Base-by-base conservation (phyloP, 164 flowering plant genomes). In the Stephania japonica region DNA sequence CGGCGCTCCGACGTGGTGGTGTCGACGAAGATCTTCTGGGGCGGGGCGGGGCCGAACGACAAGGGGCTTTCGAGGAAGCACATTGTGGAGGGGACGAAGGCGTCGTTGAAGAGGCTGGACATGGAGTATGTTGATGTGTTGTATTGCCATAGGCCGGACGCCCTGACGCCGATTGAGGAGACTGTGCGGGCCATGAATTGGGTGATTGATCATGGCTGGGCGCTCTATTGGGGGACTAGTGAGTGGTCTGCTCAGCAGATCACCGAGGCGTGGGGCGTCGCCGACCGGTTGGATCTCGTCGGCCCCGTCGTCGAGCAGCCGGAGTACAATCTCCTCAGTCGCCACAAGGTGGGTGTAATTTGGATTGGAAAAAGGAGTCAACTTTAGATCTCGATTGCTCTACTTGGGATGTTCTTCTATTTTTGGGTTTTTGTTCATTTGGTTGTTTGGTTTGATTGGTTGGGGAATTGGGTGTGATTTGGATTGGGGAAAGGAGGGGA, bases 231-330 rank as follows among this genome's bases (percentile, higher is more conserved):
- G 99, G 99, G 99, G 3, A 96, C 99, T 11, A 93, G 98, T 74
- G 99, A 96, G 84, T 96, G 99, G 99, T 88, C 97, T n/a, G 89
- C 98, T 2, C 99, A 96, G 85, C 99, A 96, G 88, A 90, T 96
- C 71, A 96, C 99, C 1, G 98, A 93, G 84, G 99, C 99, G 8
- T 93, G 97, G 92, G 91, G 83, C 2, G 80, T 87, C 24, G 98
- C 99, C 0, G 75, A 93, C 41, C 71, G 89, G 72, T 80, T 96
- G 79, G 97, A 92, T 81, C 82, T 96, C 65, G 86, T 93, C 19
- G 99, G 98, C 0, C 99, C 99, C 0, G 61, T 93, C 49, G 99
- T 91, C 25, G 99, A 96, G 76, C 99, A 96, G 83, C 99, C 99
- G 0, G 99, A 96, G 90, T 96, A 93, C 72, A 93, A 96, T 84